Conservation (phyloP, 1,284 basidiomycete species). For the Moesziomyces globuligerus region DNA sequence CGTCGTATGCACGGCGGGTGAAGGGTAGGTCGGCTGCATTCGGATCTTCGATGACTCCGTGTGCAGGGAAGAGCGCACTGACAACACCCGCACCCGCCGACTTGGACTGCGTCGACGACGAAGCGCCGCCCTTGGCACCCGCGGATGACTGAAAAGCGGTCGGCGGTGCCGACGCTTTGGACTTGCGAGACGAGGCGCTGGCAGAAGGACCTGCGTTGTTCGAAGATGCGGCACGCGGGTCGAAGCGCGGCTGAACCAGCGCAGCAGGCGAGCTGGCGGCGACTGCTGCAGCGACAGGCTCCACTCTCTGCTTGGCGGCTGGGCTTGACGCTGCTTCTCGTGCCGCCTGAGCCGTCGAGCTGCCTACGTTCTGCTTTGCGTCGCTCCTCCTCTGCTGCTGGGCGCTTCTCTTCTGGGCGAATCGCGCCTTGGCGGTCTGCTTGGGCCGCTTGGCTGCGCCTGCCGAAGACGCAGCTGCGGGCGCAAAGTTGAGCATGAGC, state of each 20-base stretch:
- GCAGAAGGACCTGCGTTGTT: background rate
- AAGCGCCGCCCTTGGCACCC: conserved; percentile 11
- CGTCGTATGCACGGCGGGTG: conserved; percentile 34
- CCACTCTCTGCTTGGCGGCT: conserved; percentile 15
- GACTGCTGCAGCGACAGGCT: conserved; percentile 16
- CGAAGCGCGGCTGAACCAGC: conserved; percentile 19
- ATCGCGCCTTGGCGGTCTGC: conserved; percentile 41
- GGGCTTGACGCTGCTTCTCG: conserved; percentile 5
- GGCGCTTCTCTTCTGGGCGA: conserved; percentile 28
- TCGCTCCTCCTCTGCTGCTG: conserved; percentile 30
- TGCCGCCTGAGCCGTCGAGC: background rate
- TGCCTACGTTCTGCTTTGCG: conserved; percentile 6
- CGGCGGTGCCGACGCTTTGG: conserved; percentile 4
- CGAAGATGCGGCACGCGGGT: conserved; percentile 18
- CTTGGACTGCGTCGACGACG: conserved; percentile 11
- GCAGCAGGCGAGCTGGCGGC: conserved; percentile 9
- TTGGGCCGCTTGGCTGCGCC: conserved; percentile 29
- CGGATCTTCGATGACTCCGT: conserved; percentile 37
- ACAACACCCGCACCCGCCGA: conserved; percentile 17
- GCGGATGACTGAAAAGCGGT: conserved; percentile 8
- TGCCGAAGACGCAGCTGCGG: conserved; percentile 23
- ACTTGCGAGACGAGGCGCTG: conserved; percentile 2
- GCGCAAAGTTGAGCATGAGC: conserved; percentile 64
- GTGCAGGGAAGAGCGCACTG: conserved; percentile 26
- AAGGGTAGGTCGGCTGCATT: conserved; percentile 3